Evolutionary conservation across 371 early-diverging fungal genomes (phyloP).

Genomic region (Zancudomyces culisetae): DNA sequence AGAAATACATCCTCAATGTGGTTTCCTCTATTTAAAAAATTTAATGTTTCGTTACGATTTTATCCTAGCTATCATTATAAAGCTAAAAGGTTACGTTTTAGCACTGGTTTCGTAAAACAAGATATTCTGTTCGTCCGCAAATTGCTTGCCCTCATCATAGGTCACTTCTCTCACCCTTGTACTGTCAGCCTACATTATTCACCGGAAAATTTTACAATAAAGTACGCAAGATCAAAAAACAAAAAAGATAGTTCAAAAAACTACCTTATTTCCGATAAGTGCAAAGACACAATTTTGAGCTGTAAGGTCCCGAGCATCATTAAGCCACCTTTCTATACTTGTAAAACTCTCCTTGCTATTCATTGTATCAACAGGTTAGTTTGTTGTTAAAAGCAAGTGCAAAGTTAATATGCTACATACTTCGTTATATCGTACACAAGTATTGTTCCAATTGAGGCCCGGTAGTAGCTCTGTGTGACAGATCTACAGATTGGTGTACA

Average conservation of each 20-base stretch:
- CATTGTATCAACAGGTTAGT: background rate
- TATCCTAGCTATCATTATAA: background rate
- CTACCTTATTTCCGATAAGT: conserved; percentile 33
- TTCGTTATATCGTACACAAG: conserved; percentile 25
- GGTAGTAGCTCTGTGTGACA: conserved; percentile 33
- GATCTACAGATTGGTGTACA: no score
- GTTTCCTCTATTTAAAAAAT: conserved; percentile 5
- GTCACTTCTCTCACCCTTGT: conserved; percentile 16
- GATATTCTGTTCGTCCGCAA: conserved; percentile 22
- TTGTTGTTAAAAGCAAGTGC: background rate
- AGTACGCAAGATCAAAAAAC: no score
- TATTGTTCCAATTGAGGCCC: conserved; percentile 23
- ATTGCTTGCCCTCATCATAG: conserved; percentile 21
- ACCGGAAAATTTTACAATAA: background rate
- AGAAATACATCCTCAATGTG: conserved; percentile 16
- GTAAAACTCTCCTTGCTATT: conserved; percentile 15
- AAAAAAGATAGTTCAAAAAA: no score
- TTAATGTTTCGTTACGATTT: background rate
- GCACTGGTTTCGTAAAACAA: conserved; percentile 22
- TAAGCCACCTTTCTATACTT: conserved; percentile 20
- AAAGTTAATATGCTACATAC: conserved; percentile 1
- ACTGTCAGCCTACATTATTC: conserved; percentile 12
- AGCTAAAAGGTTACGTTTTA: conserved; percentile 10
- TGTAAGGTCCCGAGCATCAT: conserved; percentile 26
- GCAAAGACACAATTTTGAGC: conserved; percentile 26